phyloP scores from a whole-genome alignment of 768 basidiomycete genomes.

The Hebeloma cylindrosporum region DNA sequence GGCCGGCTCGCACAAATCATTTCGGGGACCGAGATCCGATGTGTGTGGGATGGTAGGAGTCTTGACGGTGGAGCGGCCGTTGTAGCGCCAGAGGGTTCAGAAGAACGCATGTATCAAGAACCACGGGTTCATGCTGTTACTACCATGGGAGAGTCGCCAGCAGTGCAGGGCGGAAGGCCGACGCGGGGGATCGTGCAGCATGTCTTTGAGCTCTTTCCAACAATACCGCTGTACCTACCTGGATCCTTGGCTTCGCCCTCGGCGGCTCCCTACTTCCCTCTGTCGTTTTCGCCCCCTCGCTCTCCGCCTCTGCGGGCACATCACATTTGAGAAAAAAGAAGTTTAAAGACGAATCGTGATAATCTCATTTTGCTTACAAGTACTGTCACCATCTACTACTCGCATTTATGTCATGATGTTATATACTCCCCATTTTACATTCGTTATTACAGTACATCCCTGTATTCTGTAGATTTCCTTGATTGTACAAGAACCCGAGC shows the following conservation, averaged over 20 bases:
- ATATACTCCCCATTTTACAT: too few relatives aligned
- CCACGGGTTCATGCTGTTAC: constrained; percentile 86
- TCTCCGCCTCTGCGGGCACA: constrained; percentile 46
- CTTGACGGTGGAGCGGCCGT: constrained; percentile 55
- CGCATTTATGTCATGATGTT: too few relatives aligned
- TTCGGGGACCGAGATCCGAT: constrained; percentile 76
- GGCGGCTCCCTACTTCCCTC: constrained; percentile 51
- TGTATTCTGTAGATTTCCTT: too few relatives aligned
- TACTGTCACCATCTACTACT: too few relatives aligned
- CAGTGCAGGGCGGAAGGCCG: constrained; percentile 37
- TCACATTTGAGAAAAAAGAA: constrained; percentile 14
- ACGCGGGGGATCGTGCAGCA: constrained; percentile 61
- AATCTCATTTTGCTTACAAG: too few relatives aligned
- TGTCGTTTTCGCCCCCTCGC: constrained; percentile 53
- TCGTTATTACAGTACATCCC: too few relatives aligned
- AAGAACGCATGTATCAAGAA: constrained; percentile 69
- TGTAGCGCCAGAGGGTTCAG: constrained; percentile 48
- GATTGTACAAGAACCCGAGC: too few relatives aligned
- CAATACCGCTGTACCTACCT: constrained; percentile 71
- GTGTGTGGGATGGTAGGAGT: constrained; percentile 86
- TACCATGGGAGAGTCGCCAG: constrained; percentile 52
- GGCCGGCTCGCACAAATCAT: constrained; percentile 83
- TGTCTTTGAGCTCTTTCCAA: constrained; percentile 78
- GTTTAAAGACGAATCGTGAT: too few relatives aligned
- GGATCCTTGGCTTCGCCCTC: constrained; percentile 56